Evolutionary conservation across 345 rosid genomes (phyloP), one percentile per base, ranked within the genome.

Genomic region (Durio zibethinus): DNA sequence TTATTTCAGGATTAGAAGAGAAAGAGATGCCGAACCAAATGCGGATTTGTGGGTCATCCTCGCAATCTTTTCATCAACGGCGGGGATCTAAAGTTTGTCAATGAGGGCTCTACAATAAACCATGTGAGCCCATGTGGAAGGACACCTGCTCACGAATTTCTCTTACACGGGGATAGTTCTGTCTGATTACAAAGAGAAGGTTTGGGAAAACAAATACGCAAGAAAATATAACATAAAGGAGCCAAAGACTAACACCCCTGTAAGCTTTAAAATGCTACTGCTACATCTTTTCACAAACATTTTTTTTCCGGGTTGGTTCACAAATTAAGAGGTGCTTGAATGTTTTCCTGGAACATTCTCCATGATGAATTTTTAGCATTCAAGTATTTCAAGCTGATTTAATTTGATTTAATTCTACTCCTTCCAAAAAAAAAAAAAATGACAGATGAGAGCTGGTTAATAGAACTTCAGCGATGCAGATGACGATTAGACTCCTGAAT

Each of bases 41-140:
- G 53, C 14, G 10, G 72, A 48, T 27, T 48, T 47, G 57, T 27
- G 57, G 40, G 56, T 70, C 59, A 47, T 5, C 15, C 3, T 38
- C 0, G 15, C 54, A 23, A 68, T 42, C 20, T 11, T 42, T 68
- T 11, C 53, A 68, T 43, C 73, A 42, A 43, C n/a, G 52, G 33
- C 5, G 23, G 16, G 60, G 40, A 71, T 31, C 0, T 25, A 14
- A 47, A 45, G 21, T 23, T 48, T 23, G 25, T 27, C 25, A 4
- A 16, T 20, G n/a, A 15, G 54, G 36, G 21, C 3, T 45, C 23
- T 10, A 6, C 56, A 45, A 12, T 7, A 21, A 45, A 47, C 74
- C 82, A 79, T 57, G 82, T 69, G 79, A 75, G 11, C 57, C 76
- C 79, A 80, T 75, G 82, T 69, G 82, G 23, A 9, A 74, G 25